Evolutionary conservation across 129 eudicot species (phyloP).

Genomic region (Chrysanthemum lavandulifolium): DNA sequence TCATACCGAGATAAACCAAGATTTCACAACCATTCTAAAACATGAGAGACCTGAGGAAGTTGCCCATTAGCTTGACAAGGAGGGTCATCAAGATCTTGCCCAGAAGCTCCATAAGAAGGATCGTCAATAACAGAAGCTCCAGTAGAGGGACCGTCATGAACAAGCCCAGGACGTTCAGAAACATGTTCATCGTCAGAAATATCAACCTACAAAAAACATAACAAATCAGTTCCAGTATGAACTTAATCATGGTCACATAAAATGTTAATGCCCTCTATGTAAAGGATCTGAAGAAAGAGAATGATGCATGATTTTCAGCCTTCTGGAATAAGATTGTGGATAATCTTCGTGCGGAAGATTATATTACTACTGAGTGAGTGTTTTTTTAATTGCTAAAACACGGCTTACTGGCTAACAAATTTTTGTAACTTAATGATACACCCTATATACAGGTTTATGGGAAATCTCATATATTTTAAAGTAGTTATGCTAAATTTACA

Average conservation of each 20-base stretch:
- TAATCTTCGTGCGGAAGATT: too few species aligned
- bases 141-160: conserved; percentile 30
- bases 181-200: conserved; percentile 29
- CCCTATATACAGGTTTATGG: too few species aligned
- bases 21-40: conserved; percentile 64
- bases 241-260: neutral
- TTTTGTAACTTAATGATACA: too few species aligned
- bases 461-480: too few species aligned
- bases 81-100: conserved; percentile 57
- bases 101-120: conserved; percentile 29
- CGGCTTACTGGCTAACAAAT: too few species aligned
- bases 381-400: too few species aligned
- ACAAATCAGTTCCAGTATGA: conserved; percentile 17
- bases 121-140: conserved; percentile 26
- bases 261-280: too few species aligned
- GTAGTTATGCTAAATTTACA: too few species aligned
- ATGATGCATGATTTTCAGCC: too few species aligned
- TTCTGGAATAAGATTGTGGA: too few species aligned
- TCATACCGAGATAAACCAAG: conserved; percentile 79
- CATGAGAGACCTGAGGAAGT: conserved; percentile 43
- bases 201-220: conserved; percentile 46
- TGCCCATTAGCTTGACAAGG: conserved; percentile 35
- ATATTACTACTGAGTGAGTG: too few species aligned
- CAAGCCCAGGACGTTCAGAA: conserved; percentile 44
- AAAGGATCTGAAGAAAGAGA: too few species aligned